Percentiles rank a stretch among this genome's conserved stretches.
These are phyloP conservation scores for Fusarium sp. DNA, from an alignment of 2,329 filamentous ascomycete genomes.

Conservation along the genomic window DNA sequence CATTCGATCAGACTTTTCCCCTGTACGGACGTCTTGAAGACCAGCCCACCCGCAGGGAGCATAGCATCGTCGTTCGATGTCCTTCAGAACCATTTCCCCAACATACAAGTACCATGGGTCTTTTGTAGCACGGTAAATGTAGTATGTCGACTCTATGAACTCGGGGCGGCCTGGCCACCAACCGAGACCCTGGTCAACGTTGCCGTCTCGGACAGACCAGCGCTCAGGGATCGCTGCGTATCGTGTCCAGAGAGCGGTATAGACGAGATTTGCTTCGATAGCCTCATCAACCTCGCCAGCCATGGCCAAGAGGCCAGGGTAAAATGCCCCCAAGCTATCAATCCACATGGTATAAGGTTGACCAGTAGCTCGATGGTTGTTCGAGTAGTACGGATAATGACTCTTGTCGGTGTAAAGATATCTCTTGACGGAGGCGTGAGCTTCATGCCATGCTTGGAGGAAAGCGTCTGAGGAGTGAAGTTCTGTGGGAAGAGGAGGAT, in stretches of 20 bases:
- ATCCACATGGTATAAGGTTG: slow-evolving; percentile 94
- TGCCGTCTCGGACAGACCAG: slow-evolving; percentile 88
- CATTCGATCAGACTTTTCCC: slow-evolving; percentile 93
- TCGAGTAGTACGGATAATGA: slow-evolving; percentile 92
- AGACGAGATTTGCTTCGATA: slow-evolving; percentile 87
- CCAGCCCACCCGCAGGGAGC: slow-evolving; percentile 94
- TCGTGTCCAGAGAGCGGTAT: slow-evolving; percentile 93
- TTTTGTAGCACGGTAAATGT: slow-evolving; percentile 91
- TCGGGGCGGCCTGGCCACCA: slow-evolving; percentile 98
- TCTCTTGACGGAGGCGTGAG: slow-evolving; percentile 87
- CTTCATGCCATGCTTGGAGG: slow-evolving; percentile 83
- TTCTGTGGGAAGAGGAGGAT: slow-evolving; percentile 69
- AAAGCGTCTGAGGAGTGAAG: slow-evolving; percentile 83
- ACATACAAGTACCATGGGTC: slow-evolving; percentile 98
- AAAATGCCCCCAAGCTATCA: slow-evolving; percentile 95
- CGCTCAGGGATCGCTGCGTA: slow-evolving; percentile 95
- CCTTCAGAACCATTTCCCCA: slow-evolving; percentile 92
- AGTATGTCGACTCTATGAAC: slow-evolving; percentile 96
- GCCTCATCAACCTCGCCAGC: slow-evolving; percentile 93
- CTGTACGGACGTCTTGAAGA: slow-evolving; percentile 82
- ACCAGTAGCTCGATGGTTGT: slow-evolving; percentile 88
- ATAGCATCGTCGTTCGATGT: slow-evolving; percentile 90
- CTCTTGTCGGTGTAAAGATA: slow-evolving; percentile 84
- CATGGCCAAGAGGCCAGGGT: slow-evolving; percentile 86
- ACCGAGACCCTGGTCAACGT: slow-evolving; percentile 85